Base-by-base conservation (phyloP, 192 early-diverging fungal species). In the Coemansia sp. region DNA sequence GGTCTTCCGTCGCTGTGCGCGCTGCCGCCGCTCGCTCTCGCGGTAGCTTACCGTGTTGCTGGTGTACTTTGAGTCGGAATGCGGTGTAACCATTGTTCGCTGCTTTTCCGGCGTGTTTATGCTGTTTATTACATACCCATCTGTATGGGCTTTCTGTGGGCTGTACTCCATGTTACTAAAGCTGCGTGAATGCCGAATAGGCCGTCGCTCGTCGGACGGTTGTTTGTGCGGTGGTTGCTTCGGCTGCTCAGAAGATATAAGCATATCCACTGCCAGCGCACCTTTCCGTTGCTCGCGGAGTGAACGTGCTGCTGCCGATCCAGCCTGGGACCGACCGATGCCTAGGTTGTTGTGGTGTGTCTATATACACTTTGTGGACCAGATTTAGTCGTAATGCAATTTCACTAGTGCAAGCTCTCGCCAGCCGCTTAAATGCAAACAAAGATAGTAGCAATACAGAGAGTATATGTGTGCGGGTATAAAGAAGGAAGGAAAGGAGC, bases 1-100 rank as follows among this genome's bases (percentile, higher is more conserved):
- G 1, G 73, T 77, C 49, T 55, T 66, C 55, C 73, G 67, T 22
- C 73, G 53, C 60, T 76, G 73, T 23, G 33, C 45, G 9, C 67
- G 58, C 21, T 60, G 40, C 13, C 67, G 60, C 13, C 63, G 52
- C 19, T 62, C 73, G 44, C 55, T 55, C 14, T 25, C 30, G 10
- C 73, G 43, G 15, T 24, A 56, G 2, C 61, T n/a, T 11, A 55
- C 39, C 9, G 64, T 60, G 21, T 61, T 52, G 38, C 48, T 56
- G 23, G 17, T 23, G 18, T 66, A 64, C 37, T 53, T 67, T 9
- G 64, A 55, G 40, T 74, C 71, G 17, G 66, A 64, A 13, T 53
- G 40, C 10, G 66, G 48, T 34, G 58, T 23, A 18, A 37, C 19
- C 41, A 25, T 27, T 8, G 48, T 33, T 33, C 34, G 30, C 30